phyloP scores from a whole-genome alignment of 164 flowering plant species.

The Vitis labrusca region DNA sequence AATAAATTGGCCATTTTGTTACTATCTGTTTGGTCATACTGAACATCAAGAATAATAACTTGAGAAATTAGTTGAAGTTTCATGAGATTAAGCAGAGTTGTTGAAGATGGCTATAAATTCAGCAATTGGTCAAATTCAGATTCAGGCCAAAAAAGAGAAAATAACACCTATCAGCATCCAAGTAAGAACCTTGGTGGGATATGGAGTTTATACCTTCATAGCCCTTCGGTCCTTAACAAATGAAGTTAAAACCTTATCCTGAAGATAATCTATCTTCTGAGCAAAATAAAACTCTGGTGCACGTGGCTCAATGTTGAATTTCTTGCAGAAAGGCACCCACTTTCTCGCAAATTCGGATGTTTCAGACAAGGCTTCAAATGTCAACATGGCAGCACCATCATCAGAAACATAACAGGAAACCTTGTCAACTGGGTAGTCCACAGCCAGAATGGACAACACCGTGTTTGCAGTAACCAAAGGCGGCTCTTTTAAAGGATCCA shows the following conservation, averaged over 20 bases:
- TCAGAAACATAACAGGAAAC: constrained; percentile 66
- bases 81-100: too few species aligned
- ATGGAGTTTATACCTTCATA: constrained; percentile 50
- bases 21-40: too few species aligned
- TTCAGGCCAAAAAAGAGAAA: too few species aligned
- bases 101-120: too few species aligned
- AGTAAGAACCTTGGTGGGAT: too few species aligned
- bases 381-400: constrained; percentile 80
- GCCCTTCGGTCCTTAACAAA: constrained; percentile 73
- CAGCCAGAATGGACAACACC: constrained; percentile 6
- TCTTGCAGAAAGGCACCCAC: constrained; percentile 79
- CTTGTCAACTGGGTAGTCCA: constrained; percentile 12
- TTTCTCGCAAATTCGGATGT: constrained; percentile 72
- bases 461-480: constrained; percentile 13
- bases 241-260: constrained; percentile 58
- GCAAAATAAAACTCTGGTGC: constrained; percentile 71
- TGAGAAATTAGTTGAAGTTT: too few species aligned
- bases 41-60: too few species aligned
- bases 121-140: too few species aligned
- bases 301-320: constrained; percentile 67
- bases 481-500: constrained; percentile 11
- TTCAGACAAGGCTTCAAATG: constrained; percentile 72
- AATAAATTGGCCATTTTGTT: too few species aligned
- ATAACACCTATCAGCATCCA: too few species aligned
- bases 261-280: constrained; percentile 66